Conservation (phyloP, 257 asterid species). For the Plantago ovata region DNA sequence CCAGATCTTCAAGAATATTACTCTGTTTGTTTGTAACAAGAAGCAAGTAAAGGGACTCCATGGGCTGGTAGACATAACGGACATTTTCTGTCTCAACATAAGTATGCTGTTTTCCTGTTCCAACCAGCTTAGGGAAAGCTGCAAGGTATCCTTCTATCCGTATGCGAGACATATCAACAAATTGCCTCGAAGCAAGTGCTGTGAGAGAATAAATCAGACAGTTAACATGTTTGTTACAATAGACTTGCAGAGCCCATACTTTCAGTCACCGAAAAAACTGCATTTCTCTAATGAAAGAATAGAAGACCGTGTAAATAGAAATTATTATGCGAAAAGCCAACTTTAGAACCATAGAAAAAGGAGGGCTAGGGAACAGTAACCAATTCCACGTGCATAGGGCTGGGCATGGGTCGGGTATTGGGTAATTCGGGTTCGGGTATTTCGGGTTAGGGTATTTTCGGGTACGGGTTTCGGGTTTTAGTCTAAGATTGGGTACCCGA, state of each 20-base stretch:
- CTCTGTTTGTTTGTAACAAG: slow-evolving; percentile 94
- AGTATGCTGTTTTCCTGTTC: slow-evolving; percentile 89
- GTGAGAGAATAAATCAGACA: slow-evolving; percentile 31
- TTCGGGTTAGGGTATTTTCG: no score
- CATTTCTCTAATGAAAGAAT: neutral
- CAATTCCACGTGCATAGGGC: slow-evolving; percentile 5
- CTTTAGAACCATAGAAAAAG: neutral
- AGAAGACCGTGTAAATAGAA: neutral
- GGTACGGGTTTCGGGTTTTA: no score
- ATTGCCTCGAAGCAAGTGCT: slow-evolving; percentile 96
- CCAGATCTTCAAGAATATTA: slow-evolving; percentile 94
- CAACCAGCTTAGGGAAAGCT: slow-evolving; percentile 91
- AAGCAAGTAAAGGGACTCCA: slow-evolving; percentile 80
- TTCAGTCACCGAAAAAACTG: neutral
- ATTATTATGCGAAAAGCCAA: slow-evolving; percentile 1
- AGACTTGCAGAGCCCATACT: neutral
- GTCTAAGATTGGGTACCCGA: no score
- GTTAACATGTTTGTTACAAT: slow-evolving; percentile 20
- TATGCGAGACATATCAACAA: slow-evolving; percentile 91
- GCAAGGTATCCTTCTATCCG: slow-evolving; percentile 97
- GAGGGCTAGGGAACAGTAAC: neutral
- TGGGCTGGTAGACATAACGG: slow-evolving; percentile 92
- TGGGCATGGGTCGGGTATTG: no score
- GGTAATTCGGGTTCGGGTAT: no score
- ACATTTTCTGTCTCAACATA: slow-evolving; percentile 90